Percentiles rank a stretch among this genome's conserved stretches.
Evolutionary conservation across 148 eudicot genomes (phyloP).

Genomic region (Simmondsia chinensis): DNA sequence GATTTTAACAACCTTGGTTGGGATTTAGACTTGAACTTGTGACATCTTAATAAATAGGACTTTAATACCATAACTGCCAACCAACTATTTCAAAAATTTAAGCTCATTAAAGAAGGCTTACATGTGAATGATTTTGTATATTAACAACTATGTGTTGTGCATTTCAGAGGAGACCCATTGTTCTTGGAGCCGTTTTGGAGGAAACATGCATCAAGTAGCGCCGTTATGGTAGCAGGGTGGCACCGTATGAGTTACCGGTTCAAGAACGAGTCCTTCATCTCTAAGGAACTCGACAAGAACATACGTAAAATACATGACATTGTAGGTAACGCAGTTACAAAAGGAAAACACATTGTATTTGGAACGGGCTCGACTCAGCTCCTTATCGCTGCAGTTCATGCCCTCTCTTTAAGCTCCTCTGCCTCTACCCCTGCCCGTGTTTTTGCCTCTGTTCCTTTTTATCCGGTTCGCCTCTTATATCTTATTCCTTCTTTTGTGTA

Average conservation of each 20-base stretch:
- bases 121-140: too few relatives aligned
- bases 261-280: slow-evolving; percentile 12
- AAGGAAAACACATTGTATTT: slow-evolving; percentile 39
- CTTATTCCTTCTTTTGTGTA: too few relatives aligned
- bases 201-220: slow-evolving; percentile 46
- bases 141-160: background rate
- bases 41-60: too few relatives aligned
- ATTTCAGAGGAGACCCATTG: slow-evolving; percentile 49
- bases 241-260: slow-evolving; percentile 61
- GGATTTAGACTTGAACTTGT: too few relatives aligned
- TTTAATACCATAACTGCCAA: too few relatives aligned
- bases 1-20: too few relatives aligned
- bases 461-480: slow-evolving; percentile 43
- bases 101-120: too few relatives aligned
- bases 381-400: slow-evolving; percentile 55
- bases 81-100: too few relatives aligned
- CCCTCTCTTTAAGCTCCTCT: slow-evolving; percentile 37
- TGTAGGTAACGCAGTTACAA: slow-evolving; percentile 45
- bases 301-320: slow-evolving; percentile 36
- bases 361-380: slow-evolving; percentile 68
- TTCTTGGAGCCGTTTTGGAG: slow-evolving; percentile 73
- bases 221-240: slow-evolving; percentile 55
- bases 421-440: slow-evolving; percentile 32
- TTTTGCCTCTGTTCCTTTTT: slow-evolving; percentile 43
- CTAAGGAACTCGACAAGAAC: slow-evolving; percentile 32